Evolutionary conservation across 495 filamentous ascomycete species (phyloP).

Genomic region (Parmelia sp.): DNA sequence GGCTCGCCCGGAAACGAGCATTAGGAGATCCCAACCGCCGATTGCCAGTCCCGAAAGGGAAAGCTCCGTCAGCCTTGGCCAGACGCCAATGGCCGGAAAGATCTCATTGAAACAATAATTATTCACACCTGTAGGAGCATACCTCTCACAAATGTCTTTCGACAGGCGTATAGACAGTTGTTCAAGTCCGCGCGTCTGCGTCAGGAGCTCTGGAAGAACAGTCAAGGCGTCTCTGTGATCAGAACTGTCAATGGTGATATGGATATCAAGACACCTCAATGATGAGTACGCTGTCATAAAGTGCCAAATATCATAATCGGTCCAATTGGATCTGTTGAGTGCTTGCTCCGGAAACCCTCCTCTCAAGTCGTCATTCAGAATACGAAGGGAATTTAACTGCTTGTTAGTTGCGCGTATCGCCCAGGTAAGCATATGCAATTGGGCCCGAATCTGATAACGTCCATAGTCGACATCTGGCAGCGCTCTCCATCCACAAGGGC

Average conservation of each 20-base stretch:
- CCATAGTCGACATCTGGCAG: not conserved
- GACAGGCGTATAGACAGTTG: not conserved
- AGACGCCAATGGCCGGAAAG: not conserved
- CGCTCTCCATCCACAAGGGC: not conserved
- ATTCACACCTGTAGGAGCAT: not conserved
- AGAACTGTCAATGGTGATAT: not conserved
- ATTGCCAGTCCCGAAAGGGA: conserved; percentile 1
- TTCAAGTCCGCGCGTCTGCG: not conserved
- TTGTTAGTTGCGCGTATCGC: too few species aligned
- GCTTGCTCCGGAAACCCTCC: too few species aligned
- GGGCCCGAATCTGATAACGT: too few species aligned
- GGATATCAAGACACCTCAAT: not conserved
- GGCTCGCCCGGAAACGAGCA: not conserved
- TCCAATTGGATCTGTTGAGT: too few species aligned
- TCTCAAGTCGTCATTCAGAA: too few species aligned
- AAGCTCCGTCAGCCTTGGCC: conserved; percentile 4
- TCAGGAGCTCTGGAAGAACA: not conserved
- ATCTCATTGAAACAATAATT: not conserved
- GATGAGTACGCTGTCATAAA: too few species aligned
- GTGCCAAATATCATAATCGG: too few species aligned
- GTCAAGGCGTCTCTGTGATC: not conserved
- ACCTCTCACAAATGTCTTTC: not conserved
- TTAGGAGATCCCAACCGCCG: not conserved
- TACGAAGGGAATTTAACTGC: too few species aligned
- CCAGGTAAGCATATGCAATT: not conserved